Evolutionary conservation across 768 basidiomycete species (phyloP).

Genomic region (Clitopilus passeckerianus): DNA sequence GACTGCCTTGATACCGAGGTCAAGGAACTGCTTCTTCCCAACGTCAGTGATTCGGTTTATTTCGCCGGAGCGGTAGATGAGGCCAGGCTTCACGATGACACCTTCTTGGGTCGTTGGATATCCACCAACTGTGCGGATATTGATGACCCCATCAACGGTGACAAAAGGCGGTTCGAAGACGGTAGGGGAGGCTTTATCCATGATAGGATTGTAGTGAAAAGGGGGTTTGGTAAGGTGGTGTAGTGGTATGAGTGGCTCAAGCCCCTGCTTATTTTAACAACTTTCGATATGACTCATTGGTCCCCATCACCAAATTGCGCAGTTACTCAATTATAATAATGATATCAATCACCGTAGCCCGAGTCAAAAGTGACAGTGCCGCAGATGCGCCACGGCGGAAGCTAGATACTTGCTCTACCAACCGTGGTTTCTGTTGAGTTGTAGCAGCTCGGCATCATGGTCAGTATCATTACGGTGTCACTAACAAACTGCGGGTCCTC

Average conservation of each 20-base stretch:
- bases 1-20: constrained; percentile 28
- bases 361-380: too few relatives aligned
- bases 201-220: neutral
- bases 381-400: too few relatives aligned
- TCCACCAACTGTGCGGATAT: constrained; percentile 30
- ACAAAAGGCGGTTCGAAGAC: constrained; percentile 27
- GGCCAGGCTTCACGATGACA: constrained; percentile 18
- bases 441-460: too few relatives aligned
- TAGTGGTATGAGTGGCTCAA: too few relatives aligned
- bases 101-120: constrained; percentile 6
- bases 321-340: neutral
- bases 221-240: neutral
- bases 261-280: neutral
- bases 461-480: too few relatives aligned
- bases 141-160: constrained; percentile 31
- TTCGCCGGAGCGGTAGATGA: constrained; percentile 37
- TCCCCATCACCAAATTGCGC: neutral
- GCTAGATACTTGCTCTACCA: too few relatives aligned
- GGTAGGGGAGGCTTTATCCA: neutral
- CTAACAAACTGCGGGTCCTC: too few relatives aligned
- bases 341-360: too few relatives aligned
- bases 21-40: constrained; percentile 26
- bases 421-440: too few relatives aligned
- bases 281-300: neutral
- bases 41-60: constrained; percentile 24